These are phyloP conservation scores for Sarocladium brachiariae DNA, from an alignment of 2,329 filamentous ascomycete species.

Conservation along the genomic window DNA sequence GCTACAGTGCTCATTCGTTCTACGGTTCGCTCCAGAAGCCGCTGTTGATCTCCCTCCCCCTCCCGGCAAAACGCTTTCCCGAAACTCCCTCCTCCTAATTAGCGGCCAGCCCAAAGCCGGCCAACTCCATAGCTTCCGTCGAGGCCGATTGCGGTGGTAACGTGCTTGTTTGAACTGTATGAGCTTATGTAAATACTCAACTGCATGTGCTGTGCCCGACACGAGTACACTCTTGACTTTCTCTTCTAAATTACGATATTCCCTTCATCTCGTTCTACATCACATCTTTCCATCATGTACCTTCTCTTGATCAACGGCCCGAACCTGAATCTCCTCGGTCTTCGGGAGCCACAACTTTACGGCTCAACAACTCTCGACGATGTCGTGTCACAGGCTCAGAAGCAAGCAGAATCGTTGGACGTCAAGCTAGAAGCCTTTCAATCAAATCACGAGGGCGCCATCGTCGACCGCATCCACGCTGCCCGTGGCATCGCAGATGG, in stretches of 20 bases:
- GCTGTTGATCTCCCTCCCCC: no score
- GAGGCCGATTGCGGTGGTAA: no score
- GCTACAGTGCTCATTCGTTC: background rate
- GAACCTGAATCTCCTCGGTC: conserved; percentile 74
- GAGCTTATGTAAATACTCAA: no score
- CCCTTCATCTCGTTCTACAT: no score
- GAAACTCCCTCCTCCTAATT: background rate
- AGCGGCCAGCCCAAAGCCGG: no score
- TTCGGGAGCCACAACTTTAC: conserved; percentile 67
- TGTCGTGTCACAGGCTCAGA: conserved; percentile 42
- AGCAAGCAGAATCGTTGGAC: conserved; percentile 42
- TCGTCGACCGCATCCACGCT: conserved; percentile 66
- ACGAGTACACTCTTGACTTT: no score
- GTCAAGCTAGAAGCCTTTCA: conserved; percentile 55
- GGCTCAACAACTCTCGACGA: conserved; percentile 61
- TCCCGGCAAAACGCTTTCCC: conserved; percentile 5
- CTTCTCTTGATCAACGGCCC: conserved; percentile 76
- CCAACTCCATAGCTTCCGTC: no score
- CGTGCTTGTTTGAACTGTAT: no score
- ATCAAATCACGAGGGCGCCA: conserved; percentile 70
- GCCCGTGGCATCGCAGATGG: conserved; percentile 53
- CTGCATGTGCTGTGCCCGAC: no score
- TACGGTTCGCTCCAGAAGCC: no score
- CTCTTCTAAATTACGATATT: no score
- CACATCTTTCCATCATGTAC: conserved; percentile 12